phyloP scores from a whole-genome alignment of 495 filamentous ascomycete genomes.

The Symbiotaphrina buchneri region DNA sequence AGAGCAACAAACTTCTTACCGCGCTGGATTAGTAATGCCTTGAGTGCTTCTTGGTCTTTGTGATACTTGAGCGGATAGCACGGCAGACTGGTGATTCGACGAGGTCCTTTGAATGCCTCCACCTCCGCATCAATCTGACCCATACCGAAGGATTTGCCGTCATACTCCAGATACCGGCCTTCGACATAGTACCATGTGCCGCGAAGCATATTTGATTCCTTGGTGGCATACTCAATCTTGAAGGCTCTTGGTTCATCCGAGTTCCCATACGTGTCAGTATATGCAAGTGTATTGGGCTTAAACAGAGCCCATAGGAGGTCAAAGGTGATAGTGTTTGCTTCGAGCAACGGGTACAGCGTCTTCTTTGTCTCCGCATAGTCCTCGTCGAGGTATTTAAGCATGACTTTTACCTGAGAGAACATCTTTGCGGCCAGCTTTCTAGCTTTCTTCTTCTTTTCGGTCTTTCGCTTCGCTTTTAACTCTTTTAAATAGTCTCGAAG shows the following conservation, averaged over 20 bases:
- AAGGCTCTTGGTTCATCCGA: constrained; percentile 73
- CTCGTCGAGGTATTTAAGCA: constrained; percentile 60
- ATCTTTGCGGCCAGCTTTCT: constrained; percentile 29
- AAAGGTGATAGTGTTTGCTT: constrained; percentile 73
- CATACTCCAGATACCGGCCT: constrained; percentile 66
- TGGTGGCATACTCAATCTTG: constrained; percentile 64
- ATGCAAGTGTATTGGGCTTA: constrained; percentile 75
- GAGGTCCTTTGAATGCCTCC: constrained; percentile 56
- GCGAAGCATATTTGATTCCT: constrained; percentile 46
- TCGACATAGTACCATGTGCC: constrained; percentile 67
- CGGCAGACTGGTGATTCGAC: constrained; percentile 57
- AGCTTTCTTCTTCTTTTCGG: constrained; percentile 40
- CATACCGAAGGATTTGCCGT: constrained; percentile 54
- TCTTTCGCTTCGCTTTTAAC: constrained; percentile 35
- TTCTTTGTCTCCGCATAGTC: constrained; percentile 66
- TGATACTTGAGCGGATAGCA: constrained; percentile 73
- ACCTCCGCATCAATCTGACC: constrained; percentile 53
- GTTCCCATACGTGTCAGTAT: constrained; percentile 58
- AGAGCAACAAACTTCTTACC: constrained; percentile 69
- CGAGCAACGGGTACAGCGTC: constrained; percentile 61
- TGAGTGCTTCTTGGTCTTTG: constrained; percentile 43
- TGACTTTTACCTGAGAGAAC: constrained; percentile 46
- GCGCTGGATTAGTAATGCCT: constrained; percentile 49
- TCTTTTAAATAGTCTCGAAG: constrained; percentile 41
- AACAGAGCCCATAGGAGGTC: constrained; percentile 80